Base-by-base conservation (phyloP, 2,329 filamentous ascomycete species). In the Sclerotinia borealis region DNA sequence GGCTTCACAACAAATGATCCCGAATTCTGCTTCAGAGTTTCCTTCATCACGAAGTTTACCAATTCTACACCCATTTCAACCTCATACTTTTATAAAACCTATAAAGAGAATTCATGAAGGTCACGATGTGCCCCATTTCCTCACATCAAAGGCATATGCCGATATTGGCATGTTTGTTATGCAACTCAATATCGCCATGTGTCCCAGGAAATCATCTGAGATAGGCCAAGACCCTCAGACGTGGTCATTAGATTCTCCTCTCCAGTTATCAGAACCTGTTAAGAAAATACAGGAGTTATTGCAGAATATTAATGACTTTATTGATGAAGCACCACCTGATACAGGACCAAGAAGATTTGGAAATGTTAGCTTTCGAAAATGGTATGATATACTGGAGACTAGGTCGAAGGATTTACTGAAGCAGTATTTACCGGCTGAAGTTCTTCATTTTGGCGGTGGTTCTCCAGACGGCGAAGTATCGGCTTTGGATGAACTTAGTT, bases 301-400 rank as follows among this genome's bases (percentile, higher is more conserved):
- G 19, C 77, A 80, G 7, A 83, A 80, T 55, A 79, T 96, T 17
- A 83, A 85, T 59, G 77, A 77, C 10, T 82, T 96, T 56, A 85
- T 96, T 58, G 84, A 89, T 19, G 86, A 93, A 72, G 90, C 87
- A 0, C 93, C 93, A 1, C 93, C 93, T 0, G 90, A 96, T 71
- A 85, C 86, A 8, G 93, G 93, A 17, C 93, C 93, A 22, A 83
- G 93, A 60, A 83, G 95, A 66, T 99, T 98, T 74, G 95, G 95
- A 39, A 99, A 99, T 74, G 80, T 91, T 51, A 93, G 90, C 71
- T 99, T 96, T 76, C 83, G 93, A 36, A 90, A 81, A 68, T 99
- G 95, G 93, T 84, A 89, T 74, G 79, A 83, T 54, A 77, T 92
- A 36, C 79, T 95, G 15, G 85, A 88, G 68, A 81, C 84, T 61